Evolutionary conservation across 129 eudicot genomes (phyloP), one percentile per base, ranked within the genome.

Genomic region (Apium graveolens): DNA sequence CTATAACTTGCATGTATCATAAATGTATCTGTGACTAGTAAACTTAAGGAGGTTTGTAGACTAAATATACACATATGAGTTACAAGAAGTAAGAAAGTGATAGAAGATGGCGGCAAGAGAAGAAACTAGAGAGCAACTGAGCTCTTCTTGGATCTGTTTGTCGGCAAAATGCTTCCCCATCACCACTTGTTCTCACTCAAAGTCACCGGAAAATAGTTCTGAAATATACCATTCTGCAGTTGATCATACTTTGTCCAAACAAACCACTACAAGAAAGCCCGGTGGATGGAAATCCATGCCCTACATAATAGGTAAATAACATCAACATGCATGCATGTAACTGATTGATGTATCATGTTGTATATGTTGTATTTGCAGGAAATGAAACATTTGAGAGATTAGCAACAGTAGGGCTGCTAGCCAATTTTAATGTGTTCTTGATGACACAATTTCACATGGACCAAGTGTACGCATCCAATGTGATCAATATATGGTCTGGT

Each of bases 251-350:
- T 65, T 32, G 14, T 38, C 66, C 0, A 37, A 34, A 63, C 24
- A 27, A 18, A 68, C 71, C 39, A 34, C 80, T 24, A 62, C 39
- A 13, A 80, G 87, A 41, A 87, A 89, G 74, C 92, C 93, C 7
- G 97, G 98, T 35, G 98, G 98, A 66, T 89, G 97, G 97, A 93
- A 78, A 72, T 68, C 98, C 86, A 93, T 93, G 95, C 97, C 97
- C n/a, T 93, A 78, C 73, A 51, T 93, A 68, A 74, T 93, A 76
- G 98, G 98, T 66, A 60, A n/a, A n/a, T 17, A 0, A 4, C 0
- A n/a, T 5, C 18, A 17, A 17, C 57, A 49, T 49, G 41, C 41
- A 38, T 38, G 41, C 41, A 38, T 38, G 5, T 38, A 0, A 38
- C 6, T 43, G 46, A 43, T 9, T 11, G 7, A 1, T 13, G 73